Conservation (phyloP, 352 stramenopile species). For the Stramenopiles sp. region DNA sequence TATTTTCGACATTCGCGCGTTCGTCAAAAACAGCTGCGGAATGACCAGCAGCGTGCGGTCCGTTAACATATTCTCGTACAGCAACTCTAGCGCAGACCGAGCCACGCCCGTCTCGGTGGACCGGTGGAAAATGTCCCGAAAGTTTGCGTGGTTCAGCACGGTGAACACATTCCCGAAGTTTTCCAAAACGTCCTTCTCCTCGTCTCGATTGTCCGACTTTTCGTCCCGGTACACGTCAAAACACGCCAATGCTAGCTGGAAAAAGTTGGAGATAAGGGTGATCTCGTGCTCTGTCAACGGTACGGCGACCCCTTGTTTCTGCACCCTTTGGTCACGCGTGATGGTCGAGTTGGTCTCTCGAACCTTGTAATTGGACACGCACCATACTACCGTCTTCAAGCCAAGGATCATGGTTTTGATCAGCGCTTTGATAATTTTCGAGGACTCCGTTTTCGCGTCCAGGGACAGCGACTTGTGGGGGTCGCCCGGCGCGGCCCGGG, state of each 20-base stretch:
- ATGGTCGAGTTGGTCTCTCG: slow-evolving; percentile 13
- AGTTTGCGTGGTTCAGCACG: slow-evolving; percentile 76
- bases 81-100: no score
- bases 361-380: slow-evolving; percentile 51
- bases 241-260: slow-evolving; percentile 70
- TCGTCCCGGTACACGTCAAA: slow-evolving; percentile 73
- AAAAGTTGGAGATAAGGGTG: slow-evolving; percentile 71
- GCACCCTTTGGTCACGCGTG: slow-evolving; percentile 25
- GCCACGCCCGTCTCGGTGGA: no score
- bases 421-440: slow-evolving; percentile 75
- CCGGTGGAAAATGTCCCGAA: slow-evolving; percentile 61
- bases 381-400: slow-evolving; percentile 93
- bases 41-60: slow-evolving; percentile 76
- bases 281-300: slow-evolving; percentile 73
- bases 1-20: slow-evolving; percentile 71
- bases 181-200: slow-evolving; percentile 85
- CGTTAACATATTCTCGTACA: slow-evolving; percentile 75
- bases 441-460: no score
- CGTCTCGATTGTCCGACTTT: no score
- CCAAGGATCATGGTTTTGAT: slow-evolving; percentile 89
- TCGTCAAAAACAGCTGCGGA: slow-evolving; percentile 77
- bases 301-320: slow-evolving; percentile 35
- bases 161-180: slow-evolving; percentile 88
- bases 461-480: no score
- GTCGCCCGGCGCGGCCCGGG: slow-evolving; percentile 30